Base-by-base conservation (phyloP, 768 basidiomycete species). In the Tricholoma furcatifolium region DNA sequence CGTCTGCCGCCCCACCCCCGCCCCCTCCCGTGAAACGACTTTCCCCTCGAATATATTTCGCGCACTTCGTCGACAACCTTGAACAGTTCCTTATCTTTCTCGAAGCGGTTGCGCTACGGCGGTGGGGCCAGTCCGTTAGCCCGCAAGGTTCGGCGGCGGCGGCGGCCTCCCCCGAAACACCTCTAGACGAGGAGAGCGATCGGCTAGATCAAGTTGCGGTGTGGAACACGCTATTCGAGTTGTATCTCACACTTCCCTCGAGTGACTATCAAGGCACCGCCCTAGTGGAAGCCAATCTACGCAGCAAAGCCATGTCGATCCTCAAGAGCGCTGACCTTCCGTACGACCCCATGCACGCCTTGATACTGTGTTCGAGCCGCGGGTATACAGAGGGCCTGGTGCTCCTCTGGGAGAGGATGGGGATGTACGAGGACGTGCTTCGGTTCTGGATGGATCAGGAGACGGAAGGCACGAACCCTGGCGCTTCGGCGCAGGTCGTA, bases 371-470 rank as follows among this genome's bases (percentile, higher is more conserved):
- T 70, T 93, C 94, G 6, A 91, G 85, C 23, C 79, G 82, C 35
- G 77, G 74, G 11, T 97, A 93, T 61, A 93, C 86, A 0, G 80
- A 82, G 0, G 97, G 97, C 1, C 79, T 96, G 10, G 88, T 98
- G 2, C 70, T 91, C 4, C 76, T 98, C 2, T 98, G 94, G 91
- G 97, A 97, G 71, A 84, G 81, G 55, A 76, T 94, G 73, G 93
- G 90, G 6, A 95, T 97, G 96, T 91, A 93, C 66, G 96, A 98
- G 62, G 95, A 97, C 59, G 85, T 98, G 43, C 65, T 98, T 27
- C 81, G 94, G 20, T 97, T 91, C 73, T 94, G 88, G 87, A 95
- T 96, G 81, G 89, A 91, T 53, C 78, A 78, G 55, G 77, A 87
- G 50, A 69, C 65, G 15, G 73, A 74, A 34, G 77, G 70, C 11